Base-by-base conservation (phyloP, 495 filamentous ascomycete genomes). In the Podospora pseudocomata region DNA sequence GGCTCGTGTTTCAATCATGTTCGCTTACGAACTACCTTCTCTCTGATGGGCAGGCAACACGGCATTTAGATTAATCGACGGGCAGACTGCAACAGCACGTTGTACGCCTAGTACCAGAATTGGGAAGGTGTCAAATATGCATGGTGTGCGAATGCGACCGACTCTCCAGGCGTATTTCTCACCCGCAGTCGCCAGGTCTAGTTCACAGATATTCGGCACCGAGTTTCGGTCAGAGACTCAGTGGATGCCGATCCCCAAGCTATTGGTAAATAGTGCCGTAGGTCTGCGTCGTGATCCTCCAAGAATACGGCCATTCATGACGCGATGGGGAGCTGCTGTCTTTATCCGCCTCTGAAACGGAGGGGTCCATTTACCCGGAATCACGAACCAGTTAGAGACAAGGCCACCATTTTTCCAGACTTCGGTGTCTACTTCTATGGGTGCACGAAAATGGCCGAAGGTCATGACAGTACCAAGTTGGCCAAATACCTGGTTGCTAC, bases 21-120 rank as follows among this genome's bases (percentile, higher is more conserved):
- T 63, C 61, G 61, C 61, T 63, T 63, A 63, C 32, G 61, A 63
- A 16, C 34, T 11, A 28, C 61, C 34, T 19, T 32, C 30, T 19
- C 61, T 32, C 2, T 18, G 23, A 16, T 28, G 61, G 30, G n/a
- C 11, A 32, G 61, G 3, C 34, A 3, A 32, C 28, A 63, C 61
- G 61, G 61, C 27, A 63, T n/a, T 7, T 63, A 63, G 32, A 63
- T 63, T 63, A 63, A 63, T 63, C 32, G 61, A 63, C 15, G 2
- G 18, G n/a, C 34, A 20, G 18, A 44, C 20, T 63, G 61, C 32
- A 63, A 63, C 61, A 32, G 27, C 49, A 32, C 18, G 19, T 63
- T 11, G 32, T 32, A 28, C 15, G 19, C 30, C 61, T 58, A 63
- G n/a, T 28, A 19, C 32, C 32, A 49, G 18, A 63, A 63, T 44